phyloP scores from a whole-genome alignment of 345 rosid genomes.

The Mallotus nudiflorus region DNA sequence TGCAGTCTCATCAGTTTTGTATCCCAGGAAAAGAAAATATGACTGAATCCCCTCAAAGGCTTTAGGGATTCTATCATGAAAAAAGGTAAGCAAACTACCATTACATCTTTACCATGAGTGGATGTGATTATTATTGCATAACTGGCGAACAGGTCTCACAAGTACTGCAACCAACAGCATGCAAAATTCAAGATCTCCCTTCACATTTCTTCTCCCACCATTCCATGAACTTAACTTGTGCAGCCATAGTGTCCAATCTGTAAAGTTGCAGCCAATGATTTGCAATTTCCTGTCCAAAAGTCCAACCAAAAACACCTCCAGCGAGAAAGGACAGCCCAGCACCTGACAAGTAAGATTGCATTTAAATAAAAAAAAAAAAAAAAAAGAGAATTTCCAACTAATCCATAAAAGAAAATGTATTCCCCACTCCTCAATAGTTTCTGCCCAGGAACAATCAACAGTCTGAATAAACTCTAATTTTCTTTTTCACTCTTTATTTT shows the following conservation, averaged over 20 bases:
- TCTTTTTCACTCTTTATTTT: no score
- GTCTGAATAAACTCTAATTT: no score
- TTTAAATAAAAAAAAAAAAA: no score
- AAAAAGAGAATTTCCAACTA: not conserved
- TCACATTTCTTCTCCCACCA: slow-evolving; percentile 80
- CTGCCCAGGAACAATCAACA: no score
- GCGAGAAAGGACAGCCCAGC: slow-evolving; percentile 73
- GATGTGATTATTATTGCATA: slow-evolving; percentile 7
- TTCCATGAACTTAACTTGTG: slow-evolving; percentile 86
- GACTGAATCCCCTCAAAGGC: not conserved
- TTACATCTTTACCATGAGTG: not conserved
- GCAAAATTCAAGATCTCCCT: slow-evolving; percentile 25
- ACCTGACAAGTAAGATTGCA: slow-evolving; percentile 42
- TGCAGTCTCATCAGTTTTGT: not conserved
- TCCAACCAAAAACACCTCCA: slow-evolving; percentile 88
- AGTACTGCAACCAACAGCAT: not conserved
- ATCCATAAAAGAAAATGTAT: not conserved
- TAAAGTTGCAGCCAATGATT: slow-evolving; percentile 76
- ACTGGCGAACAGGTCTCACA: not conserved
- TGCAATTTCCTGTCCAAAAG: slow-evolving; percentile 82
- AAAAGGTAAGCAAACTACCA: no score
- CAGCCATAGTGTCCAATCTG: slow-evolving; percentile 80
- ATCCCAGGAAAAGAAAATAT: not conserved
- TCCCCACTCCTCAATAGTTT: not conserved
- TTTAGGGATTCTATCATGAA: not conserved